A percentile compares a stretch with the other conserved stretches of the same genome.
Evolutionary conservation across 2,329 filamentous ascomycete genomes (phyloP).

Genomic region (Aspergillus neoniger): DNA sequence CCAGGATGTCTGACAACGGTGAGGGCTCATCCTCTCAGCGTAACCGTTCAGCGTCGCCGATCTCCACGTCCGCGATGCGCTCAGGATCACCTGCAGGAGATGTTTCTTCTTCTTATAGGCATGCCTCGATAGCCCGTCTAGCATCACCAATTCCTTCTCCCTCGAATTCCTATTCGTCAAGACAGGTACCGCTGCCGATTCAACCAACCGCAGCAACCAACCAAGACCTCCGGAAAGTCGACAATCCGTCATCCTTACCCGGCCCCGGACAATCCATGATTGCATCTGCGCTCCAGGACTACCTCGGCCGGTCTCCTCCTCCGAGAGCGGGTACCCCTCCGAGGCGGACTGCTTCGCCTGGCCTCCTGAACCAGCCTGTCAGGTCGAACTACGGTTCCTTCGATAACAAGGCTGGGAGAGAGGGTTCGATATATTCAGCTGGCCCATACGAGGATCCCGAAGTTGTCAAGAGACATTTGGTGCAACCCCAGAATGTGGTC

Average conservation of each 20-base stretch:
- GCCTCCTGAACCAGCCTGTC: conserved; percentile 53
- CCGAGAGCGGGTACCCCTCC: conserved; percentile 49
- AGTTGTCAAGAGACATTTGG: conserved; percentile 84
- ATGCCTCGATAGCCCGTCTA: conserved; percentile 56
- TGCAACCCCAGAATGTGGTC: conserved; percentile 61
- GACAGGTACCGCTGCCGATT: conserved; percentile 47
- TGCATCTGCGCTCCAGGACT: conserved; percentile 80
- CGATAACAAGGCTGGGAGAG: conserved; percentile 63
- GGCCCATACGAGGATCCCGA: conserved; percentile 83
- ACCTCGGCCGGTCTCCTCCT: conserved; percentile 57
- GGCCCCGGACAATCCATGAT: conserved; percentile 86
- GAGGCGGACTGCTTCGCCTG: conserved; percentile 60
- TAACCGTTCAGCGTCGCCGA: conserved; percentile 34
- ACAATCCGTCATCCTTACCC: conserved; percentile 59
- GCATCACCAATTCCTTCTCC: conserved; percentile 58
- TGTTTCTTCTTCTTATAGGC: conserved; percentile 48
- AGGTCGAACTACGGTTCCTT: conserved; percentile 84
- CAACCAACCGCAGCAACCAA: conserved; percentile 52
- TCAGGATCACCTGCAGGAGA: conserved; percentile 44
- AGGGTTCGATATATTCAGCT: conserved; percentile 48
- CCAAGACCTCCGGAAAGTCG: conserved; percentile 65
- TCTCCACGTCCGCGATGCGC: conserved; percentile 34
- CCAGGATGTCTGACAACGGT: conserved; percentile 38
- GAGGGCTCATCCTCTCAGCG: conserved; percentile 39
- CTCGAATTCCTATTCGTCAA: conserved; percentile 35